These are phyloP conservation scores for Macaranga tanarius DNA, from an alignment of 441 rosid species.

Conservation along the genomic window DNA sequence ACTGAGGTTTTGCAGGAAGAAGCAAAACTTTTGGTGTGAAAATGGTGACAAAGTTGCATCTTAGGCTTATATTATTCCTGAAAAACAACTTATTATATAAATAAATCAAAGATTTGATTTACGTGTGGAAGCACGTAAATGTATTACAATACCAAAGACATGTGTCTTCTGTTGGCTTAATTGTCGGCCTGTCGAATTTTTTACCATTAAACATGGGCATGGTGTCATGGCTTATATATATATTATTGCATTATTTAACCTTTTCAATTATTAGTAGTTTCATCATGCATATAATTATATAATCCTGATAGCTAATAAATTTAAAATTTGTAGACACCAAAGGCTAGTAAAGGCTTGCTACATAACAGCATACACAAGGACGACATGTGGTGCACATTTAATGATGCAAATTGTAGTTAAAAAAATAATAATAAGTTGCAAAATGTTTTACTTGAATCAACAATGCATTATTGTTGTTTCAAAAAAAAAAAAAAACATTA, in stretches of 20 bases:
- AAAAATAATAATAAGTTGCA: no score
- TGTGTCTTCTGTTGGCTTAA: constrained; percentile 46
- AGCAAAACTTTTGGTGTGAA: neutral
- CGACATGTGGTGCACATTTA: constrained; percentile 9
- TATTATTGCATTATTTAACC: neutral
- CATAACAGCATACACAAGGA: neutral
- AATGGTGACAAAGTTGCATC: neutral
- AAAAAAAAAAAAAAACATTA: no score
- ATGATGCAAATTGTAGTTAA: neutral
- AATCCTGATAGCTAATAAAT: neutral
- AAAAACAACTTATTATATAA: neutral
- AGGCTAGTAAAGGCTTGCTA: no score
- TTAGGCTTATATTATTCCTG: neutral
- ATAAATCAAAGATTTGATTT: constrained; percentile 31
- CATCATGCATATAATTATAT: neutral
- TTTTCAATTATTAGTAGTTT: constrained; percentile 8
- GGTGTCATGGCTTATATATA: constrained; percentile 14
- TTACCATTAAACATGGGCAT: constrained; percentile 19
- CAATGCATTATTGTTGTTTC: no score
- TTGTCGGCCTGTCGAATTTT: constrained; percentile 56
- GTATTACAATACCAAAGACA: constrained; percentile 38
- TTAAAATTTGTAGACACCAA: neutral
- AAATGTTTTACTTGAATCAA: no score
- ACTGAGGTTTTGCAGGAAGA: neutral
- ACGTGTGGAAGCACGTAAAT: constrained; percentile 54